A percentile compares a stretch with the other conserved stretches of the same genome.
Conservation (phyloP, 495 filamentous ascomycete species). For the Lasiosphaeria miniovina region DNA sequence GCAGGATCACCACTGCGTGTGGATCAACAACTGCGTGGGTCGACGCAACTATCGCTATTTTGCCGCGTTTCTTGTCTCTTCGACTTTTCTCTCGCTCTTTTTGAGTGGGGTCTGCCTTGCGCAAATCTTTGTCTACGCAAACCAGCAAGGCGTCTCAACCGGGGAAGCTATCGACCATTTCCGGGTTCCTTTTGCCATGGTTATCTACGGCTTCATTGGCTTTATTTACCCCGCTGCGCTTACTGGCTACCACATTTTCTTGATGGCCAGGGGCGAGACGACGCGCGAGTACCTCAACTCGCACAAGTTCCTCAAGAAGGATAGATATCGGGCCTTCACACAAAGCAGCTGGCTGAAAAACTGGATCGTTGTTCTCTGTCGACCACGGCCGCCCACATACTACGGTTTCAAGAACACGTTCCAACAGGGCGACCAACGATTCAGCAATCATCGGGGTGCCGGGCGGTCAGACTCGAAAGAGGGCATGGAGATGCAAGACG, state of each 20-base stretch:
- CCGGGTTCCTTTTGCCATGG: constrained; percentile 83
- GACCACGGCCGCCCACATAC: constrained; percentile 86
- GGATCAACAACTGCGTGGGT: constrained; percentile 98
- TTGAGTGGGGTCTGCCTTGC: constrained; percentile 71
- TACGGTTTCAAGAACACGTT: constrained; percentile 79
- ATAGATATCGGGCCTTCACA: constrained; percentile 86
- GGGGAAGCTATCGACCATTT: constrained; percentile 60
- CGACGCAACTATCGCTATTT: constrained; percentile 98
- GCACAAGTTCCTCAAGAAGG: constrained; percentile 87
- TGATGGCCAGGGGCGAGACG: constrained; percentile 87
- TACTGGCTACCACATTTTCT: constrained; percentile 82
- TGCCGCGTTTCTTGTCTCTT: constrained; percentile 78
- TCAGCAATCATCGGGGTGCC: constrained; percentile 39
- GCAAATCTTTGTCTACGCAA: constrained; percentile 72
- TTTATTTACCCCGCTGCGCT: constrained; percentile 81
- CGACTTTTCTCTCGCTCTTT: constrained; percentile 72
- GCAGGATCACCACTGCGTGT: constrained; percentile 97
- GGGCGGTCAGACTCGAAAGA: constrained; percentile 23
- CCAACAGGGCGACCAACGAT: constrained; percentile 78
- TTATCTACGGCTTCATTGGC: constrained; percentile 73
- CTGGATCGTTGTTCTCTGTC: constrained; percentile 74
- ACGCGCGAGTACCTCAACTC: constrained; percentile 94
- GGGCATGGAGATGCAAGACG: constrained; percentile 47
- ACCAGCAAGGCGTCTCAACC: constrained; percentile 60
- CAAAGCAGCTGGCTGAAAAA: constrained; percentile 76